A percentile compares a stretch with the other conserved stretches of the same genome.
These are phyloP conservation scores for Anastatica hierochuntica DNA, from an alignment of 345 rosid genomes.

Conservation along the genomic window DNA sequence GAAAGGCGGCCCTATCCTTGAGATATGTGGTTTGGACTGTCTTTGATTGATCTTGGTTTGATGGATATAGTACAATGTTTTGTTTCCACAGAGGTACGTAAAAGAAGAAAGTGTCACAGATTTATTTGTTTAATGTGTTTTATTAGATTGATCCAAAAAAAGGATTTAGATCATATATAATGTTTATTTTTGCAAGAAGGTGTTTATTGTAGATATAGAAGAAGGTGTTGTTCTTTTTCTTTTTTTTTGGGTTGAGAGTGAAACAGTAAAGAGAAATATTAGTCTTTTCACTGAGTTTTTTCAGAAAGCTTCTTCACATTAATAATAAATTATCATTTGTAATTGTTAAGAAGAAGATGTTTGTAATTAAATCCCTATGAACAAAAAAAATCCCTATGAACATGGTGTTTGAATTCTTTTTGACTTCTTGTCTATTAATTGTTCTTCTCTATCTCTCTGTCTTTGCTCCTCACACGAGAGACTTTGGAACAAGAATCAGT, in stretches of 20 bases:
- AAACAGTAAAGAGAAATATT: neutral
- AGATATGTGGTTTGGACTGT: constrained; percentile 67
- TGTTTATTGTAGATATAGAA: constrained; percentile 21
- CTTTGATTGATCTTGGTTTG: constrained; percentile 15
- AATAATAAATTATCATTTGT: neutral
- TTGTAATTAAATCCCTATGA: no score
- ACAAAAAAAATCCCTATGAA: no score
- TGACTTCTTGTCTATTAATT: neutral
- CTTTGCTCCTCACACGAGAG: no score
- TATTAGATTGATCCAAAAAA: neutral
- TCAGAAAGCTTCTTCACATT: neutral
- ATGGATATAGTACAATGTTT: neutral
- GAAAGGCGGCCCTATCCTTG: constrained; percentile 40
- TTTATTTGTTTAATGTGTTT: constrained; percentile 1
- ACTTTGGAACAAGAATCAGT: constrained; percentile 2
- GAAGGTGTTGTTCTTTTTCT: neutral
- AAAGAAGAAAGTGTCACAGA: constrained; percentile 7
- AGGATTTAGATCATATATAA: constrained; percentile 9
- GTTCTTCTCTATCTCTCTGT: neutral
- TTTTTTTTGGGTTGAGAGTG: neutral
- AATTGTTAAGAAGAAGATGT: neutral
- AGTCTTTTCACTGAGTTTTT: constrained; percentile 6
- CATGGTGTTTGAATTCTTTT: neutral
- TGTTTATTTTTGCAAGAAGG: constrained; percentile 7
- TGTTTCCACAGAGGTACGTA: constrained; percentile 20